Evolutionary conservation across 305 asterid genomes (phyloP).

Genomic region (Fraxinus velutina): DNA sequence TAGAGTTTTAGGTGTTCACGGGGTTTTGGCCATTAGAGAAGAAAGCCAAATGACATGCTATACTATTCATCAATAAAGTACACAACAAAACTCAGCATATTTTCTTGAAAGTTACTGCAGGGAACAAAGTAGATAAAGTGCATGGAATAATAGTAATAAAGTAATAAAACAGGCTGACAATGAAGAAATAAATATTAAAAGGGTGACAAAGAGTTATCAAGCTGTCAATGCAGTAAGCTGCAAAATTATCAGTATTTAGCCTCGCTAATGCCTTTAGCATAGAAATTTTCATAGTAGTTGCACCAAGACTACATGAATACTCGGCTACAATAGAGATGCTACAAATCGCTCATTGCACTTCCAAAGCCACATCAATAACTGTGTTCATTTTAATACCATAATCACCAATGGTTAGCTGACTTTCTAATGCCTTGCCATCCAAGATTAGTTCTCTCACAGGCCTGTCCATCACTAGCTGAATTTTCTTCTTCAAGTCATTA

Average conservation of each 20-base stretch:
- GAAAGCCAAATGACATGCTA: not conserved
- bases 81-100: not conserved
- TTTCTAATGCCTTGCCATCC: not conserved
- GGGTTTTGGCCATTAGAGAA: not conserved
- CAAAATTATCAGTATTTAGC: not conserved
- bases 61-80: not conserved
- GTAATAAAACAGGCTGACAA: not conserved
- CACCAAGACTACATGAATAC: not conserved
- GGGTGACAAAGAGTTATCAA: not conserved
- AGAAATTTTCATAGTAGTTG: not conserved
- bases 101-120: not conserved
- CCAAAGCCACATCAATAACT: not conserved
- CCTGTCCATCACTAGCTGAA: not conserved
- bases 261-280: not conserved
- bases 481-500: not conserved
- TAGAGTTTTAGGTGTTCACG: not conserved
- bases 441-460: not conserved
- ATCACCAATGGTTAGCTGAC: not conserved
- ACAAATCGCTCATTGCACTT: not conserved
- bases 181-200: not conserved
- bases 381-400: not conserved
- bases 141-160: not conserved
- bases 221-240: not conserved
- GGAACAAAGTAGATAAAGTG: not conserved
- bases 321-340: not conserved